Evolutionary conservation across 2,329 filamentous ascomycete genomes (phyloP).

Genomic region (Neonectria magnoliae): DNA sequence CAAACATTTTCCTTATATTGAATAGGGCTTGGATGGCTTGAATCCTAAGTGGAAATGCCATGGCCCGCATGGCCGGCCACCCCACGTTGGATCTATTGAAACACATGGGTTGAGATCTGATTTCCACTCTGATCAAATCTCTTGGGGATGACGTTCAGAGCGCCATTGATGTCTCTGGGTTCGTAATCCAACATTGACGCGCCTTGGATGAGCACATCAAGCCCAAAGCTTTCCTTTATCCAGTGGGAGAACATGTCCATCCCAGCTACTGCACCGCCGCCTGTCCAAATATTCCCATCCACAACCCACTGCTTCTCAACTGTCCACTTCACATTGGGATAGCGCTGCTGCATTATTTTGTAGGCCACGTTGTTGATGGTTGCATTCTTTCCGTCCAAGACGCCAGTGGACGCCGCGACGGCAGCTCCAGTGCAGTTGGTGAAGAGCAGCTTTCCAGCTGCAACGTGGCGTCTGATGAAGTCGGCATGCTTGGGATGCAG

Average conservation of each 20-base stretch:
- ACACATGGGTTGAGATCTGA: not conserved
- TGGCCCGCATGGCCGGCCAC: no score
- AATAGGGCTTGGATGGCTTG: no score
- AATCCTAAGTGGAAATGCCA: no score
- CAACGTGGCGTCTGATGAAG: constrained; percentile 49
- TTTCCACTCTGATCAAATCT: not conserved
- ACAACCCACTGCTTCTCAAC: constrained; percentile 55
- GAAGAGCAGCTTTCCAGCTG: constrained; percentile 48
- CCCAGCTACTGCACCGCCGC: constrained; percentile 53
- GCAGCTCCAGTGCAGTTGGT: constrained; percentile 51
- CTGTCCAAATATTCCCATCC: constrained; percentile 59
- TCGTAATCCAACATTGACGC: not conserved
- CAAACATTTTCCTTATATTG: no score
- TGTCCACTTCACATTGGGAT: constrained; percentile 56
- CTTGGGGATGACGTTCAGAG: not conserved
- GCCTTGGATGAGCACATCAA: not conserved
- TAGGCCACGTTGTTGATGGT: constrained; percentile 53
- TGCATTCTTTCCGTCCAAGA: constrained; percentile 54
- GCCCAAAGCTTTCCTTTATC: constrained; percentile 20
- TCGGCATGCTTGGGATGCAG: constrained; percentile 44
- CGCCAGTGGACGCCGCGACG: constrained; percentile 46
- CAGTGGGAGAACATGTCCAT: constrained; percentile 57
- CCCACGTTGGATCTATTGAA: not conserved
- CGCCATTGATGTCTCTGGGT: not conserved
- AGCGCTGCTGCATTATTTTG: constrained; percentile 42